phyloP scores from a whole-genome alignment of 768 basidiomycete species.

The Phallus indusiatus region DNA sequence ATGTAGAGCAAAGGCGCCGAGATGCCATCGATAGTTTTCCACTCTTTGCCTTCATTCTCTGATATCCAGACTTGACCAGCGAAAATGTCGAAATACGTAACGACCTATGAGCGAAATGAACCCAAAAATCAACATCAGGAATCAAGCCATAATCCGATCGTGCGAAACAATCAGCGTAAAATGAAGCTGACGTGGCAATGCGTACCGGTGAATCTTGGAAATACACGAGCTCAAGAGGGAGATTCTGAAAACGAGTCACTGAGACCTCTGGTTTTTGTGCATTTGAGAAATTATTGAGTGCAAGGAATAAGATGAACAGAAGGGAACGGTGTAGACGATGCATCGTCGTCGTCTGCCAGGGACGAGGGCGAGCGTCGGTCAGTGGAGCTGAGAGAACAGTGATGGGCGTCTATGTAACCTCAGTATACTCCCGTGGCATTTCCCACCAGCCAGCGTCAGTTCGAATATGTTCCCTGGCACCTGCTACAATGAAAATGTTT shows the following conservation, averaged over 20 bases:
- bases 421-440: no score
- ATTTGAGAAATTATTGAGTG: not conserved
- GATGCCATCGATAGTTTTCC: conserved; percentile 42
- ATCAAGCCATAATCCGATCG: conserved; percentile 7
- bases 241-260: conserved; percentile 45
- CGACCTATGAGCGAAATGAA: conserved; percentile 32
- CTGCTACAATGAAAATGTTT: no score
- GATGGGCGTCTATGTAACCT: not conserved
- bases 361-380: not conserved
- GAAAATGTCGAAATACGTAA: conserved; percentile 73
- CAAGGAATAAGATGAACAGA: not conserved
- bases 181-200: conserved; percentile 7
- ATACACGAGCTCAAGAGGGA: conserved; percentile 75
- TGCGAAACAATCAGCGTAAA: not conserved
- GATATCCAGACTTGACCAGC: conserved; percentile 69
- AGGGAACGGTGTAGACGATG: not conserved
- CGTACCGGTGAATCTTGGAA: conserved; percentile 87
- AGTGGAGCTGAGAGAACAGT: not conserved
- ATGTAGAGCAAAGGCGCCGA: conserved; percentile 57
- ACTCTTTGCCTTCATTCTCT: conserved; percentile 75
- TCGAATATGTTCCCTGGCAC: no score
- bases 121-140: not conserved
- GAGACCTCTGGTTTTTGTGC: conserved; percentile 19
- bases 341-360: not conserved
- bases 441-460: no score